These are phyloP conservation scores for Aspergillus asperescens DNA, from an alignment of 495 filamentous ascomycete genomes.

Conservation along the genomic window DNA sequence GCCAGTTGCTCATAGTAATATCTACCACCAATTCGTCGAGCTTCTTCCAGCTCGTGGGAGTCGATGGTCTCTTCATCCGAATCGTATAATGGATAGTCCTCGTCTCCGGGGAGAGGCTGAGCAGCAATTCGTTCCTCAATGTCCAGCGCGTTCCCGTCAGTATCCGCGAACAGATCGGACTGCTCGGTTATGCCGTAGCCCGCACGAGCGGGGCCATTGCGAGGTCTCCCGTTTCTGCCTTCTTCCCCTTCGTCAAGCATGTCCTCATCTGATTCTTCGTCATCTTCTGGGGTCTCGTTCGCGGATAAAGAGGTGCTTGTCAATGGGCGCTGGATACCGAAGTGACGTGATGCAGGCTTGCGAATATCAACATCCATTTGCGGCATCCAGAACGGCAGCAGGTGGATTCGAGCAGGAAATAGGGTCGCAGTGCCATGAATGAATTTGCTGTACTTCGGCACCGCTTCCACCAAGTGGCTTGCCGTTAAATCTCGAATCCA, in stretches of 20 bases:
- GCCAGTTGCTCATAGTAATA: constrained; percentile 57
- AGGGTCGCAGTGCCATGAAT: constrained; percentile 89
- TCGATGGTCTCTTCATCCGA: constrained; percentile 78
- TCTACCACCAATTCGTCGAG: constrained; percentile 64
- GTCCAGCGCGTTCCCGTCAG: constrained; percentile 55
- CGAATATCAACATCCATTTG: constrained; percentile 98
- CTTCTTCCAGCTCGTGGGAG: constrained; percentile 63
- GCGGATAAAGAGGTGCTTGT: constrained; percentile 70
- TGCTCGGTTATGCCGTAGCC: constrained; percentile 1
- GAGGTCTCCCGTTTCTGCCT: neutral
- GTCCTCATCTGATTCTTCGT: constrained; percentile 58
- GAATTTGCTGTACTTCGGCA: constrained; percentile 99
- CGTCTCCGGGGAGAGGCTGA: constrained; percentile 51
- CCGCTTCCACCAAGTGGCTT: constrained; percentile 93
- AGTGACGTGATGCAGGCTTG: constrained; percentile 77
- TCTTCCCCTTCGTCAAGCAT: constrained; percentile 44
- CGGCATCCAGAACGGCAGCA: constrained; percentile 94
- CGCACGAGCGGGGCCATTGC: neutral
- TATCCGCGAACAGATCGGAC: constrained; percentile 30
- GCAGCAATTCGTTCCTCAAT: constrained; percentile 69
- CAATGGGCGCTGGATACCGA: constrained; percentile 78
- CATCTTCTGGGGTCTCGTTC: constrained; percentile 60
- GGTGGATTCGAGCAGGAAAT: constrained; percentile 80
- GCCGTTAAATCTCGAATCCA: constrained; percentile 92
- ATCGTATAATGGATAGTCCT: constrained; percentile 85